Evolutionary conservation across 169 alveolate species (phyloP), one percentile per base, ranked within the genome.

Genomic region (Plasmodium cynomolgi): DNA sequence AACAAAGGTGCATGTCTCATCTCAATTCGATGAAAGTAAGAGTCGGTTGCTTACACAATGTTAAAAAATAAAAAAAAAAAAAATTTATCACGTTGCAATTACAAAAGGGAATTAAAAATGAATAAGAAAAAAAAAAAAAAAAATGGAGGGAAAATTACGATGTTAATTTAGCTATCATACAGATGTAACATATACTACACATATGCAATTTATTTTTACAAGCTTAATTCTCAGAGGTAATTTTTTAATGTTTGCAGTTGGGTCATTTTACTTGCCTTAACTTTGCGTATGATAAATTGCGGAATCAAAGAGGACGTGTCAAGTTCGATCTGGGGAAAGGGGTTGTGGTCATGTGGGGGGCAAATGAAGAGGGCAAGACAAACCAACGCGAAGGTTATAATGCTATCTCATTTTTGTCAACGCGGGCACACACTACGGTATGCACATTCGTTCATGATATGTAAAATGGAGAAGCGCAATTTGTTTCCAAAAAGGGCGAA

Each of bases 301-400:
- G 84, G 84, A 84, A 84, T 74, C 75, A 84, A 73, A 31, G 93
- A 56, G 20, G 93, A 84, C 44, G 84, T 84, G 41, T 73, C 84
- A 29, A 84, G 41, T 23, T 84, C 77, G 58, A 84, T 73, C 84
- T 73, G 39, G 29, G 79, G 56, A 20, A 84, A 68, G 26, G 47
- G 9, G 50, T 23, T 73, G 75, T 44, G 37, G 37, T 47, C 34
- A 15, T 41, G 9, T 15, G 29, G 54, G 58, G 29, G 58, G 37
- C 37, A 68, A 13, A 26, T 11, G 29, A 33, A n/a, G 47, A 5
- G 73, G 20, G 37, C 23, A 83, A 83, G 23, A 15, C 15, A 41
- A 41, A 6, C 15, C 75, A 50, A 41, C 7, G 17, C 9, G 13
- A 71, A 4, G 37, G 31, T 84, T 84, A 34, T 39, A 37, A 73